phyloP scores from a whole-genome alignment of 257 asterid species.

The Solanum peruvianum region DNA sequence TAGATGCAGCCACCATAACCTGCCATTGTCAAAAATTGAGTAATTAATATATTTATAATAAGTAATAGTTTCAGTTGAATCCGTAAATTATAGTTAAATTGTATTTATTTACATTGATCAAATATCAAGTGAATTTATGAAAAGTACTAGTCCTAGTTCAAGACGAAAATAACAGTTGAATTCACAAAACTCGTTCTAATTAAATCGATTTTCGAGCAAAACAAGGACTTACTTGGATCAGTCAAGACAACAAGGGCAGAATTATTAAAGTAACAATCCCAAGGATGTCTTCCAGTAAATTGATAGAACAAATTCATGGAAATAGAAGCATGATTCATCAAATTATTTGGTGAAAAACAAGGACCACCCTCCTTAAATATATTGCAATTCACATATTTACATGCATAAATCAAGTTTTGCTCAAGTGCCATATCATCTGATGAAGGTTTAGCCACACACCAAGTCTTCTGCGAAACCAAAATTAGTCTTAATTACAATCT shows the following conservation, averaged over 20 bases:
- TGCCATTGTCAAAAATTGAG: slow-evolving; percentile 8
- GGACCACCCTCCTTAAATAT: slow-evolving; percentile 20
- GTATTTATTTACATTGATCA: slow-evolving; percentile 37
- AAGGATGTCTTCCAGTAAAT: slow-evolving; percentile 21
- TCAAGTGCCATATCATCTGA: slow-evolving; percentile 5
- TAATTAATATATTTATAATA: not conserved
- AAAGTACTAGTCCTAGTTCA: not conserved
- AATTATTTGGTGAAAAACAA: slow-evolving; percentile 27
- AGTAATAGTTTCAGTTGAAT: not conserved
- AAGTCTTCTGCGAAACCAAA: slow-evolving; percentile 21
- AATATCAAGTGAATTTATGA: slow-evolving; percentile 4
- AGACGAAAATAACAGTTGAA: not conserved
- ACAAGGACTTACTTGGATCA: slow-evolving; percentile 43
- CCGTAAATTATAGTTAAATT: not conserved
- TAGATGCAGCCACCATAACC: slow-evolving; percentile 43
- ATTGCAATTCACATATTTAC: slow-evolving; percentile 23
- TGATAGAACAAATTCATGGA: slow-evolving; percentile 57
- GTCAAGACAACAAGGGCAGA: slow-evolving; percentile 28
- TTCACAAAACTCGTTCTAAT: not conserved
- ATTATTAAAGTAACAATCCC: slow-evolving; percentile 34
- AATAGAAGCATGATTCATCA: slow-evolving; percentile 48
- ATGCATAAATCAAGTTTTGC: slow-evolving; percentile 22
- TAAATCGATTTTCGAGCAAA: not conserved
- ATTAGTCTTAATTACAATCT: not conserved
- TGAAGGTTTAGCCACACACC: slow-evolving; percentile 70